Base-by-base conservation (phyloP, 2,329 filamentous ascomycete species). In the Colletotrichum sp. region DNA sequence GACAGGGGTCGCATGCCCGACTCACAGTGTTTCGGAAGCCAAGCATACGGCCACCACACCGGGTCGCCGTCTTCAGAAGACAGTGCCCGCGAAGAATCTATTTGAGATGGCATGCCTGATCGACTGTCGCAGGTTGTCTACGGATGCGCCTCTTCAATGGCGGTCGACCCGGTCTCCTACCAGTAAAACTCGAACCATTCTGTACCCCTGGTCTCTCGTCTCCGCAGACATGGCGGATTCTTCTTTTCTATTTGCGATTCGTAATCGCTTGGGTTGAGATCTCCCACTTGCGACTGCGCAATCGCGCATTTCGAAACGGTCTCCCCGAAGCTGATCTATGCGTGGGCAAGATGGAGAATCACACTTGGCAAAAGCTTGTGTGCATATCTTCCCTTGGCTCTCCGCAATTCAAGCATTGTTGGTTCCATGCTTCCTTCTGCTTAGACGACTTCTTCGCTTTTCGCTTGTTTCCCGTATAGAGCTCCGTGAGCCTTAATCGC, bases 301-400 rank as follows among this genome's bases (percentile, higher is more conserved):
- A 36, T 58, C 26, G 28, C 55, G 32, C 57, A 73, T 65, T 75
- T 66, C 61, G 74, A 76, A 76, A 76, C 74, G 30, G 16, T 48
- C 30, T 38, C 60, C 32, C 30, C 61, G 63, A 58, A 43, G 66
- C 43, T 43, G 63, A 71, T 75, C 61, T 76, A 76, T 76, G 74
- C 52, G 55, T 75, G 36, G 43, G 26, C 67, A 48, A 18, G 28
- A 70, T 66, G 70, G 72, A n/a, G 24, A 52, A 61, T 36, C 48
- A 30, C 72, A 73, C 75, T 76, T 77, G 75, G 75, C 75, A 30
- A 67, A 76, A 76, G 75, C 75, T 76, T 76, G 75, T 61, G 34
- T 66, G 64, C 75, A 66, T 77, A 74, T 69, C 67, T 69, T 76
- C 36, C 60, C 68, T 30, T 48, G 21, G n/a, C 68, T 67, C 68